Evolutionary conservation across 768 basidiomycete genomes (phyloP).

Genomic region (Panus rudis): DNA sequence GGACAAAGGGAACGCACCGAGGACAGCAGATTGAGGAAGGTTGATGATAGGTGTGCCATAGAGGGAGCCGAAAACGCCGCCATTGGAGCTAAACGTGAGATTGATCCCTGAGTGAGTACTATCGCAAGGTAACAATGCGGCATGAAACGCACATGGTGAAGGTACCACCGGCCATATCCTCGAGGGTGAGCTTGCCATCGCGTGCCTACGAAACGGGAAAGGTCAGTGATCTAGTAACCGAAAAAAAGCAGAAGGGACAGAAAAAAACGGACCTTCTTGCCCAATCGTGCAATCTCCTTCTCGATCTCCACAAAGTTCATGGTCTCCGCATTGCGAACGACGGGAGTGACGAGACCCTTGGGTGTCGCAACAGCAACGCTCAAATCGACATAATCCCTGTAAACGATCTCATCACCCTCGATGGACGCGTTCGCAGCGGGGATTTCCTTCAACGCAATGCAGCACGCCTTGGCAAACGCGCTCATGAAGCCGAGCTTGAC

Average conservation of each 20-base stretch:
- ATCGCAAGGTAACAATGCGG: background rate
- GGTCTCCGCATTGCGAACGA: conserved; percentile 83
- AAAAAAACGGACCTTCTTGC: conserved; percentile 62
- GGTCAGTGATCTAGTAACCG: too few species aligned
- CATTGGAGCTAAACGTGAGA: conserved; percentile 69
- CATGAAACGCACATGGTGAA: conserved; percentile 80
- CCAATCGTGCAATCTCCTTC: conserved; percentile 83
- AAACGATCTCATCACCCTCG: conserved; percentile 90
- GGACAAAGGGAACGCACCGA: conserved; percentile 43
- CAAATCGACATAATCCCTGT: conserved; percentile 87
- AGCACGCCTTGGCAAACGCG: conserved; percentile 85
- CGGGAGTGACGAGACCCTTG: conserved; percentile 94
- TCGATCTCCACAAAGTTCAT: conserved; percentile 90
- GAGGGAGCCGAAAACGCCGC: conserved; percentile 95
- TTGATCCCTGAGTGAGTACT: background rate
- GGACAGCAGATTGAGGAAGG: conserved; percentile 88
- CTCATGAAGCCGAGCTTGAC: conserved; percentile 99
- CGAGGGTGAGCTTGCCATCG: conserved; percentile 90
- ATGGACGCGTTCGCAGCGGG: conserved; percentile 92
- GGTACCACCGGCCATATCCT: conserved; percentile 98
- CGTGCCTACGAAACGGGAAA: conserved; percentile 45
- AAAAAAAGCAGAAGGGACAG: too few species aligned
- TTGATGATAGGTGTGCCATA: conserved; percentile 99
- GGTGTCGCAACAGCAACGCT: conserved; percentile 96
- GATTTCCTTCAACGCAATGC: conserved; percentile 83